Evolutionary conservation across 2,329 filamentous ascomycete genomes (phyloP).

Genomic region (Xylaria sp.): DNA sequence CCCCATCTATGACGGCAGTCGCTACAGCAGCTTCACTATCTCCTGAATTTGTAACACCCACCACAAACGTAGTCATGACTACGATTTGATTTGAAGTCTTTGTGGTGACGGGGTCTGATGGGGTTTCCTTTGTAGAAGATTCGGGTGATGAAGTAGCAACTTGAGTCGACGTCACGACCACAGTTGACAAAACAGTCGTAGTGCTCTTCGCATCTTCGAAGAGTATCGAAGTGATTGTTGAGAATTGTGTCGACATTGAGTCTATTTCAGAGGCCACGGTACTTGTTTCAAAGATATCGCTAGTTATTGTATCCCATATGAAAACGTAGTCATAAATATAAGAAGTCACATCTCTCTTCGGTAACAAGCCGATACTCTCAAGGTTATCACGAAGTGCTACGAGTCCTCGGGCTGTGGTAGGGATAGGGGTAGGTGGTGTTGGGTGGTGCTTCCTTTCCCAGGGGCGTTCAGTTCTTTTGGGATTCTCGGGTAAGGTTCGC

Average conservation of each 20-base stretch:
- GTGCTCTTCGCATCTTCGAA: conserved; percentile 22
- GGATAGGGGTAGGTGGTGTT: neutral
- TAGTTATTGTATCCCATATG: conserved; percentile 13
- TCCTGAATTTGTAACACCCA: neutral
- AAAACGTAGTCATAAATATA: conserved; percentile 19
- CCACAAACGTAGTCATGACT: neutral
- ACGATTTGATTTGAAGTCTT: neutral
- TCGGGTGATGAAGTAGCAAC: neutral
- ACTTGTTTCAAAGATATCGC: conserved; percentile 10
- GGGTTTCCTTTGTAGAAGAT: neutral
- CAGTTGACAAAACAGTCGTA: conserved; percentile 16
- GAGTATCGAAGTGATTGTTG: conserved; percentile 19
- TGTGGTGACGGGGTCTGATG: conserved; percentile 1
- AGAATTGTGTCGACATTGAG: conserved; percentile 14
- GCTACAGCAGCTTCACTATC: neutral
- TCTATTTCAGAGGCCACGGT: conserved; percentile 12
- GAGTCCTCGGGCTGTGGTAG: neutral
- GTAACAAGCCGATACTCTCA: neutral
- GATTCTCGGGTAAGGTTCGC: conserved; percentile 6
- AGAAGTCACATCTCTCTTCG: conserved; percentile 18
- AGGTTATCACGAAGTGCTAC: neutral
- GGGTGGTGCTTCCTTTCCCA: neutral
- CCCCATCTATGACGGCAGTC: neutral
- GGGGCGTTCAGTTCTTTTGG: neutral
- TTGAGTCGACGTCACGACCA: conserved; percentile 14